Conservation (phyloP, 371 early-diverging fungal species). For the Choanephora cucurbitarum region DNA sequence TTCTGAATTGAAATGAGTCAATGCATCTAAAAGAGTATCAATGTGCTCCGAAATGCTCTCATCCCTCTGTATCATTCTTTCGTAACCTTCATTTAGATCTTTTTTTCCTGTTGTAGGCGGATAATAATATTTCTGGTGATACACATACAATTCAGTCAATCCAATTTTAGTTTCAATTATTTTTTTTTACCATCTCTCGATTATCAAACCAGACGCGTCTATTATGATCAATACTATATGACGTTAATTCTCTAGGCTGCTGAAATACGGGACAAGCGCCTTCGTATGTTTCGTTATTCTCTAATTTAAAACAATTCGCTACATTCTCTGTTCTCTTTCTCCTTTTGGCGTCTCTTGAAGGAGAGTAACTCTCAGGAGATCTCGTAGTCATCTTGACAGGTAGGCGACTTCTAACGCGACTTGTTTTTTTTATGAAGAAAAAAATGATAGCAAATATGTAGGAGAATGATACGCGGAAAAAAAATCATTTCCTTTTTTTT, state of each 20-base stretch:
- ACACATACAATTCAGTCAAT: background rate
- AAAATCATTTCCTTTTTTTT: no score
- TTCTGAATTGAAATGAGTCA: conserved; percentile 40
- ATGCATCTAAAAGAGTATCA: conserved; percentile 74
- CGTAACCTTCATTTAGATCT: conserved; percentile 61
- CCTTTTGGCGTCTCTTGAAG: background rate
- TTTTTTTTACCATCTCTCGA: conserved; percentile 59
- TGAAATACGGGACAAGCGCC: conserved; percentile 56
- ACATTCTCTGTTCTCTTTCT: background rate
- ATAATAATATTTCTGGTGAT: conserved; percentile 70
- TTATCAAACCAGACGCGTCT: conserved; percentile 68
- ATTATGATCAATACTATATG: conserved; percentile 73
- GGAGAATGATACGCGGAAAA: no score
- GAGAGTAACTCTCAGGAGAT: background rate
- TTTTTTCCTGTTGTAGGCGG: conserved; percentile 48
- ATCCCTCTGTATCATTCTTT: conserved; percentile 67
- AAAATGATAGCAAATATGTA: no score
- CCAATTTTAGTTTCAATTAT: background rate
- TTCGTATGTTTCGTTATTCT: conserved; percentile 40
- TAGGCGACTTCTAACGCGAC: no score
- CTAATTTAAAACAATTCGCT: background rate
- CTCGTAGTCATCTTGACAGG: background rate
- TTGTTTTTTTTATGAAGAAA: no score
- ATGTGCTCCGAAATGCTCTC: conserved; percentile 69
- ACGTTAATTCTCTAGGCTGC: conserved; percentile 78